A percentile compares a stretch with the other conserved stretches of the same genome.
phyloP scores from a whole-genome alignment of 306 rosid genomes.

The Trifolium repens region DNA sequence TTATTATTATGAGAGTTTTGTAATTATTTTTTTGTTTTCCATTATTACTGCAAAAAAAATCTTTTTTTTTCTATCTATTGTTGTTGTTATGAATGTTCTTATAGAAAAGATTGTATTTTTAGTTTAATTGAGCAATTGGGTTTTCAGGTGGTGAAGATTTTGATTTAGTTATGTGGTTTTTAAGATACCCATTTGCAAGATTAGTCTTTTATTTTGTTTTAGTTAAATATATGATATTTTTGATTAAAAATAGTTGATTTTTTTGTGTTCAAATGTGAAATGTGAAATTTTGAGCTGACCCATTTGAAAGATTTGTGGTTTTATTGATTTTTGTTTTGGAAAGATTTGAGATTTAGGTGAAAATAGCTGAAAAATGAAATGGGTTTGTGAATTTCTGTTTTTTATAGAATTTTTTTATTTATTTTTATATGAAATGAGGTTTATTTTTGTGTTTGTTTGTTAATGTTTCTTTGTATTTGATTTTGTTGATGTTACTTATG shows the following conservation, averaged over 20 bases:
- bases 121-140: not conserved
- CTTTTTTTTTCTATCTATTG: too few species aligned
- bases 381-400: not conserved
- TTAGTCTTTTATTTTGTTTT: not conserved
- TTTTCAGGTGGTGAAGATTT: constrained; percentile 22
- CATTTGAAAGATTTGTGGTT: not conserved
- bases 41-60: not conserved
- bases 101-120: not conserved
- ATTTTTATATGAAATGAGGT: not conserved
- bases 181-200: not conserved
- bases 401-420: not conserved
- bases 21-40: not conserved
- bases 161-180: not conserved
- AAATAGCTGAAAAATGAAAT: not conserved
- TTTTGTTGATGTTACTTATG: constrained; percentile 1
- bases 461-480: not conserved
- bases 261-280: not conserved
- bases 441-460: not conserved
- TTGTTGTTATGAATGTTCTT: not conserved
- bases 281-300: not conserved
- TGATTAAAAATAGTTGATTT: not conserved
- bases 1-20: not conserved
- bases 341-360: constrained; percentile 16
- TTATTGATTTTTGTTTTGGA: not conserved
- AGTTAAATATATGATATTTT: constrained; percentile 9